Base-by-base conservation (phyloP, 257 asterid genomes). In the Nicotiana benthamiana region DNA sequence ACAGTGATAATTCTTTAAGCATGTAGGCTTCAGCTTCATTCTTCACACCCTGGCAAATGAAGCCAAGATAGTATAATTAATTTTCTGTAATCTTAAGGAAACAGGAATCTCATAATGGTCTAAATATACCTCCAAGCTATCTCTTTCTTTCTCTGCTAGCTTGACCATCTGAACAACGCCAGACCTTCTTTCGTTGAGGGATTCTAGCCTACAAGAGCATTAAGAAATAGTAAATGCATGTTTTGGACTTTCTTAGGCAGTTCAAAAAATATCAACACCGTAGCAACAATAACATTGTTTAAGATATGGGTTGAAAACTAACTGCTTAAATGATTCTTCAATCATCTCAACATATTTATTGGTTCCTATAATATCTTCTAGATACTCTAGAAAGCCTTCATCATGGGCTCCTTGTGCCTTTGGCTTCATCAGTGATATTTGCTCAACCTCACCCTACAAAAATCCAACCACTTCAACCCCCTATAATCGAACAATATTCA, bases 151-250 rank as follows among this genome's bases (percentile, higher is more conserved):
- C 85, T 96, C 98, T 51, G 98, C 97, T 81, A 94, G 85, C 93
- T 96, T 94, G 40, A 96, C 98, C 97, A 96, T 90, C 87, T 96
- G 99, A 85, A 96, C 98, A 75, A 94, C 98, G 63, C 99, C 94
- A 79, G 97, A 85, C 79, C 99, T 89, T 83, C 85, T 94, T 76
- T 92, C 99, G 85, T 94, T 94, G 60, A 96, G 96, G 43, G 75
- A 89, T 89, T 96, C 99, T 60, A 96, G 82, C 92, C 99, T 96
- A 81, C 27, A 79, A 59, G 9, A 64, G 51, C 30, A 64, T 62
- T 26, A 79, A 46, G 63, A 43, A 26, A 51, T 40, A 61, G 67
- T 48, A 32, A 66, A 64, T 64, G 82, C 32, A 79, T 15, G 52
- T 26, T 74, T 22, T 48, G 24, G 26, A 74, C 27, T 16, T 13